Evolutionary conservation across 768 basidiomycete genomes (phyloP).

Genomic region (Fomitopsis serialis): DNA sequence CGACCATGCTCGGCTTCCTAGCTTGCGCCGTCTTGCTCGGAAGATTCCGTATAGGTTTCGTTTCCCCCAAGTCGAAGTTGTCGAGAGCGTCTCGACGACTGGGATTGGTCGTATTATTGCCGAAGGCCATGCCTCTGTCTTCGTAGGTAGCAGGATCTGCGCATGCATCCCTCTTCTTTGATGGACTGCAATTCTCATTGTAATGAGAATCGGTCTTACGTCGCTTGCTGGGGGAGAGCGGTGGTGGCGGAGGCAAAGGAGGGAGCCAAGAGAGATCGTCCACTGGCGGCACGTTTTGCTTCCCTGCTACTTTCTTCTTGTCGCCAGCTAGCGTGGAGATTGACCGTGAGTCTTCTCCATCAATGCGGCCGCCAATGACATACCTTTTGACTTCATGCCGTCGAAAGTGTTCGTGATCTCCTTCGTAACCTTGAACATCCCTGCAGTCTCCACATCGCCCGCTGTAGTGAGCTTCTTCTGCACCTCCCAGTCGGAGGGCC

Average conservation of each 20-base stretch:
- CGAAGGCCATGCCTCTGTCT: conserved; percentile 59
- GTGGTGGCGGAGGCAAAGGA: conserved; percentile 34
- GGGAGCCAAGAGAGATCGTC: conserved; percentile 10
- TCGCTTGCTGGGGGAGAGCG: conserved; percentile 67
- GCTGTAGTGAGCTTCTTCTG: conserved; percentile 68
- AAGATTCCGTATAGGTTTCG: conserved; percentile 1
- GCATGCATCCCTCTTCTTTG: conserved; percentile 50
- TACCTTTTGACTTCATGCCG: conserved; percentile 14
- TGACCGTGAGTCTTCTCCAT: too few relatives aligned
- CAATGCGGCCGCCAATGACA: conserved; percentile 9
- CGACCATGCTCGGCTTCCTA: conserved; percentile 5
- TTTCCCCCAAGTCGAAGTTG: conserved; percentile 10
- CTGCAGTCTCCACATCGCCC: conserved; percentile 32
- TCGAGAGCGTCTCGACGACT: neutral
- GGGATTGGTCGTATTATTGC: conserved; percentile 30
- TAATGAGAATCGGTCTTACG: conserved; percentile 60
- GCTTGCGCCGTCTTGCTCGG: neutral
- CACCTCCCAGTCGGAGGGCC: conserved; percentile 87
- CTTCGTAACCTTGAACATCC: conserved; percentile 52
- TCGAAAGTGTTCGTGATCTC: conserved; percentile 23
- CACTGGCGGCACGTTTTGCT: conserved; percentile 18
- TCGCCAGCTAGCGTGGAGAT: conserved; percentile 1
- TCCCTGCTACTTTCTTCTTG: conserved; percentile 13
- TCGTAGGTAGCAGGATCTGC: conserved; percentile 29
- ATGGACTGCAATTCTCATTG: conserved; percentile 66